Evolutionary conservation across 2,329 filamentous ascomycete genomes (phyloP), one percentile per base, ranked within the genome.

Genomic region (Metarhizium album): DNA sequence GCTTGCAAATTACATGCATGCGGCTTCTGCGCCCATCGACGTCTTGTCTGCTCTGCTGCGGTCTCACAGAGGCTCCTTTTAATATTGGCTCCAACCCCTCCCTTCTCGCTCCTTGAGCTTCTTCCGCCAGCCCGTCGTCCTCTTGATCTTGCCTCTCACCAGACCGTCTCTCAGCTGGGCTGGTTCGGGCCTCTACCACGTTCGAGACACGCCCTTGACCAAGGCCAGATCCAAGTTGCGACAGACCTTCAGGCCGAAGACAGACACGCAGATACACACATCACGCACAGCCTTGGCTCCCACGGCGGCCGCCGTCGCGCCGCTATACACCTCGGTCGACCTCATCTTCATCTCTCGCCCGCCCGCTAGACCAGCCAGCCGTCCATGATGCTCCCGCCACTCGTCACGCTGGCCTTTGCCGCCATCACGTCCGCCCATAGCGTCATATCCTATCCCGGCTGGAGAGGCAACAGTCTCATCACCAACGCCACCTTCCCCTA

Each of bases 371-470:
- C n/a, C n/a, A n/a, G n/a, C n/a, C n/a, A n/a, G n/a, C n/a, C 27
- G 11, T 29, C 27, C 13, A 45, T 9, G 22, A 52, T 52, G 51
- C 14, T 52, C 5, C 5, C 24, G 13, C 22, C 22, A 13, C 1
- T 69, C 50, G 52, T 69, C 54, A 64, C 70, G 51, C 55, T 78
- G 51, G 62, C 70, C 62, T 60, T 72, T 57, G 74, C 74, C 53
- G 67, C 72, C 40, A 56, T 83, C 59, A 72, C 74, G 55, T 71
- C 76, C 33, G 82, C 83, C n/a, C 88, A 94, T 66, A 86, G 78
- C n/a, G 78, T 95, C 63, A 84, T 95, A 66, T 83, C 84, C 55
- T 94, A 94, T 64, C 90, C 89, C 0, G 87, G 86, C 58, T 91
- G 86, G 83, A 73, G 90, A 77, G 90, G 89, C 57, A 84, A 95